Conservation (phyloP, 2,329 filamentous ascomycete species). For the Aspergillus glaucus region DNA sequence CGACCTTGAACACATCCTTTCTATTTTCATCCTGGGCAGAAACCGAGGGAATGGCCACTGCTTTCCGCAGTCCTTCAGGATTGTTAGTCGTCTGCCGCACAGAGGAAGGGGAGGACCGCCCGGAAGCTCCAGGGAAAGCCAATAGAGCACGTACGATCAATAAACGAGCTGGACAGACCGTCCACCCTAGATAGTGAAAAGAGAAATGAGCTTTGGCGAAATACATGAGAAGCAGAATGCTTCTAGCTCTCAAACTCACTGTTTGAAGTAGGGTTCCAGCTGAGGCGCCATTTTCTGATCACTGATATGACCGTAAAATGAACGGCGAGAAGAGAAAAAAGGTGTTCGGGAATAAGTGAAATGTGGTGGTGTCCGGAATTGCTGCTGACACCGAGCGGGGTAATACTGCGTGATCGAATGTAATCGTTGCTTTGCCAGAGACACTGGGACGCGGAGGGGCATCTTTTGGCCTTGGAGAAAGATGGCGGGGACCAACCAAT, state of each 20-base stretch:
- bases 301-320: constrained; percentile 41
- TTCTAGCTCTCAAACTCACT: constrained; percentile 41
- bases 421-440: constrained; percentile 14
- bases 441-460: constrained; percentile 26
- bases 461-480: constrained; percentile 14
- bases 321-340: constrained; percentile 22
- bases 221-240: background rate
- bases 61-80: constrained; percentile 61
- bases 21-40: constrained; percentile 85
- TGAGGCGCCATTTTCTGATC: constrained; percentile 74
- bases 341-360: constrained; percentile 3
- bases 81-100: constrained; percentile 6
- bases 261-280: constrained; percentile 85
- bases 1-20: constrained; percentile 76
- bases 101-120: background rate
- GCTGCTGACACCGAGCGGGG: background rate
- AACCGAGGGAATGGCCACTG: constrained; percentile 93
- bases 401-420: constrained; percentile 1
- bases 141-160: constrained; percentile 56
- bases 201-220: constrained; percentile 9
- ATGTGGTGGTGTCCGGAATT: background rate
- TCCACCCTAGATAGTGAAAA: constrained; percentile 52
- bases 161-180: constrained; percentile 69
- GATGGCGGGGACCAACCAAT: background rate
- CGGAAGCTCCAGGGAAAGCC: background rate